Evolutionary conservation across 768 basidiomycete species (phyloP).

Genomic region (Cytidiella melzeri): DNA sequence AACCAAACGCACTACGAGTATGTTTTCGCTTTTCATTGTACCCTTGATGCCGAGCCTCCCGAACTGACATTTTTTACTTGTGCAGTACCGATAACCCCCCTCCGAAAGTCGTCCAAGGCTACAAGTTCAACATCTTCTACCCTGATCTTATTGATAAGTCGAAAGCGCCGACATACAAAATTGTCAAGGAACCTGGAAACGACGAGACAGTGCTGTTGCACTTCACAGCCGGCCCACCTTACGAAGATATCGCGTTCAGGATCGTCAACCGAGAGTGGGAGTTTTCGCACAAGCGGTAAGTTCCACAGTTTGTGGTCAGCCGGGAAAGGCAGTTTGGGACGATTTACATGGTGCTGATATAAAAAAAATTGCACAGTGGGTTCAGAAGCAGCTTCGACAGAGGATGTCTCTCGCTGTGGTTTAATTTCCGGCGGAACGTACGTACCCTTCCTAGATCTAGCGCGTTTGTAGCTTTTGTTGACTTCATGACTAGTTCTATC

Average conservation of each 20-base stretch:
- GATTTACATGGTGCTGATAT: too few relatives aligned
- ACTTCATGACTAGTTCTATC: conserved; percentile 67
- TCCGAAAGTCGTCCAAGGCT: conserved; percentile 98
- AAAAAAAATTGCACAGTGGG: conserved; percentile 57
- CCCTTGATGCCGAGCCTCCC: not conserved
- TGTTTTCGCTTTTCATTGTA: conserved; percentile 26
- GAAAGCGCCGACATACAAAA: conserved; percentile 94
- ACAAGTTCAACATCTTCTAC: conserved; percentile 99
- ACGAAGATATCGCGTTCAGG: conserved; percentile 97
- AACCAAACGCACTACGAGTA: conserved; percentile 99
- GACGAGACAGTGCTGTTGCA: conserved; percentile 91
- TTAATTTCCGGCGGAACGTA: conserved; percentile 92
- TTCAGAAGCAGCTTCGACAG: conserved; percentile 97
- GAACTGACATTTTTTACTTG: not conserved
- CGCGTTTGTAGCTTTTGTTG: conserved; percentile 11
- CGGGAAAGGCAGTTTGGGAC: too few relatives aligned
- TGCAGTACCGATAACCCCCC: conserved; percentile 94
- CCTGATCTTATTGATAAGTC: conserved; percentile 98
- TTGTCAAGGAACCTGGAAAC: conserved; percentile 90
- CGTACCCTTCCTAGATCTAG: conserved; percentile 30
- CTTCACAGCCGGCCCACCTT: conserved; percentile 95
- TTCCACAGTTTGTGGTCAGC: not conserved
- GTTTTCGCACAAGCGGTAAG: conserved; percentile 90
- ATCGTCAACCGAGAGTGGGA: conserved; percentile 99
- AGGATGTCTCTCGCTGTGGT: conserved; percentile 93